These are phyloP conservation scores for Trichoderma cornu-damae DNA, from an alignment of 2,329 filamentous ascomycete genomes.

Conservation along the genomic window DNA sequence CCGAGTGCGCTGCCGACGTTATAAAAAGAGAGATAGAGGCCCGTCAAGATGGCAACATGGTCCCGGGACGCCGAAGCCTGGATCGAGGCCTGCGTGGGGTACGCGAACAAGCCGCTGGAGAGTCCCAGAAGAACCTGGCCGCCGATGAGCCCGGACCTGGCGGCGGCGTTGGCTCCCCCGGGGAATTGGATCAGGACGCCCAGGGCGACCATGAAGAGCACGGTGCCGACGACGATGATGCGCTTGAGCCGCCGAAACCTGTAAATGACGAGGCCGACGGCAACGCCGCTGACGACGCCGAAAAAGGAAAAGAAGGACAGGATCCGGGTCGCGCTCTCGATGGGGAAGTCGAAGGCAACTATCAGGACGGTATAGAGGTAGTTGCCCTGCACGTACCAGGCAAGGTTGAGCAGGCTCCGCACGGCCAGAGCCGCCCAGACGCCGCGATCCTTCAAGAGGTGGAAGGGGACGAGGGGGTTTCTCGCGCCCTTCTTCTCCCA, in stretches of 20 bases:
- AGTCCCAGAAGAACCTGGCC: conserved; percentile 54
- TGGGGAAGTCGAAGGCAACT: conserved; percentile 53
- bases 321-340: conserved; percentile 52
- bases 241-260: conserved; percentile 50
- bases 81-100: conserved; percentile 38
- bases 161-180: conserved; percentile 40
- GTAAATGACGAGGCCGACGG: conserved; percentile 48
- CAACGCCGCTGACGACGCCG: conserved; percentile 50
- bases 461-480: conserved; percentile 52
- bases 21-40: conserved; percentile 38
- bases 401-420: conserved; percentile 44
- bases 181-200: conserved; percentile 52
- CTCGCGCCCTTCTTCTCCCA: conserved; percentile 50
- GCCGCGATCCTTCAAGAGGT: conserved; percentile 53
- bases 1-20: conserved; percentile 40
- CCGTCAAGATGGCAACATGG: conserved; percentile 37
- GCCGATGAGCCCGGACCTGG: conserved; percentile 48
- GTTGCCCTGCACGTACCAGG: conserved; percentile 55
- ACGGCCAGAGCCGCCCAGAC: conserved; percentile 58
- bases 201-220: conserved; percentile 52
- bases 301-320: conserved; percentile 49
- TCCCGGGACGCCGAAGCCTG: conserved; percentile 36
- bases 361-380: conserved; percentile 56
- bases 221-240: conserved; percentile 53
- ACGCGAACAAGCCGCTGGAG: conserved; percentile 52